These are phyloP conservation scores for Solanum phureja DNA, from an alignment of 257 asterid species.

Conservation along the genomic window DNA sequence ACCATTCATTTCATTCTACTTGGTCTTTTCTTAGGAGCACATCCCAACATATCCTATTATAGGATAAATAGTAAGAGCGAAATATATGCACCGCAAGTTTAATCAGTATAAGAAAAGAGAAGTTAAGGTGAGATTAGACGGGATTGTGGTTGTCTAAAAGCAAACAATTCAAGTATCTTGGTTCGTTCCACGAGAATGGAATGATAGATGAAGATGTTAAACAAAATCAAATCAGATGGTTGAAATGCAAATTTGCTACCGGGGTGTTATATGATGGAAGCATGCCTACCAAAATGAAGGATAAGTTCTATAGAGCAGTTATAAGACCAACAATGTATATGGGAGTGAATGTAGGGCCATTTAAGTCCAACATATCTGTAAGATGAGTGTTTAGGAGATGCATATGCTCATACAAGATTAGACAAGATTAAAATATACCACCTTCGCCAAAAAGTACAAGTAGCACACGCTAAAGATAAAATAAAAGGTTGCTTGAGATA, in stretches of 20 bases:
- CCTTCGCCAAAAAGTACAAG: not conserved
- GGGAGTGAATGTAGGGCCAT: not conserved
- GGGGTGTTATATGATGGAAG: not conserved
- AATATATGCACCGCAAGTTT: not conserved
- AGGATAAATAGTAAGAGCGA: not conserved
- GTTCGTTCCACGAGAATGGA: not conserved
- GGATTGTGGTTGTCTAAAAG: not conserved
- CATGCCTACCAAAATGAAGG: not conserved
- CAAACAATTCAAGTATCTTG: not conserved
- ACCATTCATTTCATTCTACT: not conserved
- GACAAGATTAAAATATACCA: not conserved
- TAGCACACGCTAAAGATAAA: not conserved
- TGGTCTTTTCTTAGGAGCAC: not conserved
- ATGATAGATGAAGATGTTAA: not conserved
- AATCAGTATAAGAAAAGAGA: not conserved
- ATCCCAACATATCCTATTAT: not conserved
- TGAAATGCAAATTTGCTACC: not conserved
- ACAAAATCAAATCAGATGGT: not conserved
- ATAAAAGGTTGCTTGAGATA: not conserved
- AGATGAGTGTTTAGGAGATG: not conserved
- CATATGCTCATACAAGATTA: not conserved
- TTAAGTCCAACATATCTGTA: not conserved
- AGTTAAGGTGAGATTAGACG: not conserved
- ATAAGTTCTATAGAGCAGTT: not conserved
- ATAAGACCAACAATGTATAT: not conserved